Base-by-base conservation (phyloP, 2,329 filamentous ascomycete genomes). In the Pseudopithomyces maydicus region DNA sequence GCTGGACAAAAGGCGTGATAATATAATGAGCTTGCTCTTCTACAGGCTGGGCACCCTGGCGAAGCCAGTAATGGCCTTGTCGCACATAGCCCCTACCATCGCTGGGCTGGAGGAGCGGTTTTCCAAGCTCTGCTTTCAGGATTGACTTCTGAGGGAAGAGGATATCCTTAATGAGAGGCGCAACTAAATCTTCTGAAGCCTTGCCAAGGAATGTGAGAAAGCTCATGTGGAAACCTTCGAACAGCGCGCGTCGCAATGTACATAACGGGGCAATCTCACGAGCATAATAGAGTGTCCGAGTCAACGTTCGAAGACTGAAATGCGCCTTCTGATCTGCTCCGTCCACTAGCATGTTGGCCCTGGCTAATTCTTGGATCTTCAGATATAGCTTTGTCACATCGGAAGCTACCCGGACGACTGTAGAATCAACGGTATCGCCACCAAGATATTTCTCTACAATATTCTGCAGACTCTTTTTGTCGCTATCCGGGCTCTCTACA, bases 171-270 rank as follows among this genome's bases (percentile, higher is more conserved):
- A 99, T 92, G 23, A 96, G 78, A 1, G 93, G 91, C 45, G 90
- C 80, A 3, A 98, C 83, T 48, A 92, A 80, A 57, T 86, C 84
- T 74, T 97, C 92, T 0, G 95, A 98, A 29, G 89, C 85, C 67
- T 87, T 85, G 68, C 94, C 89, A 12, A 99, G 82, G 6, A 97
- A 85, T 0, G 96, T 99, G 55, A 97, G 80, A 70, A 99, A 99
- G 48, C 93, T 95, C 96, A 99, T 99, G 15, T 91, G 92, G 72
- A 98, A 98, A 0, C 95, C 96, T 80, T 99, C 95, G 61, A 90
- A 97, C 1, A 98, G 80, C 11, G 94, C 91, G 69, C 96, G 82
- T 22, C 95, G 87, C 41, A 98, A 80, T 12, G 91, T 92, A 75
- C 97, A 97, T 3, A 90, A 84, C 0, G 92, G 87, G 0, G 91